These are phyloP conservation scores for Hyphodiscus hymeniophilus DNA, from an alignment of 495 filamentous ascomycete species.

Conservation along the genomic window DNA sequence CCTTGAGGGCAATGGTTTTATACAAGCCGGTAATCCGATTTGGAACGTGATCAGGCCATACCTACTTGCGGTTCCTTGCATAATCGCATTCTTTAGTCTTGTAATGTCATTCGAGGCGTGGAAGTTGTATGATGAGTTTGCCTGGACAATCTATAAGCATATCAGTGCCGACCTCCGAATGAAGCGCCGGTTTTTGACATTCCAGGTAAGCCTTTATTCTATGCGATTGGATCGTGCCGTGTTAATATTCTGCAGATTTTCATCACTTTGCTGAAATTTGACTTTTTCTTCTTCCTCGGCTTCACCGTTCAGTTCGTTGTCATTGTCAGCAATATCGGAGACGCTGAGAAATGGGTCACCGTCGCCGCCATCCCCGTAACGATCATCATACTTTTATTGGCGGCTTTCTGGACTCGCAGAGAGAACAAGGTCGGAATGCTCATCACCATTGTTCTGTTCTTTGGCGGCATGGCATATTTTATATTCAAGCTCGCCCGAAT, in stretches of 20 bases:
- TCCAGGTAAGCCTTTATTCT: constrained; percentile 56
- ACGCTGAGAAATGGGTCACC: constrained; percentile 77
- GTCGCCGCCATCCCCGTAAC: constrained; percentile 85
- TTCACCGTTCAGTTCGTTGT: constrained; percentile 98
- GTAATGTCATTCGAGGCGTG: constrained; percentile 71
- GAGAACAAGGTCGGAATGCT: constrained; percentile 76
- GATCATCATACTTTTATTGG: constrained; percentile 74
- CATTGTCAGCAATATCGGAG: constrained; percentile 57
- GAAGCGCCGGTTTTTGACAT: constrained; percentile 92
- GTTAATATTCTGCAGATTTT: constrained; percentile 64
- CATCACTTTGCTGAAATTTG: constrained; percentile 95
- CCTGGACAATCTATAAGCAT: constrained; percentile 98
- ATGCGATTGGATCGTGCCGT: not conserved
- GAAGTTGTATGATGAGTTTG: constrained; percentile 97
- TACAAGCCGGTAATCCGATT: constrained; percentile 35
- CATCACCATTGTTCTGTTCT: constrained; percentile 73
- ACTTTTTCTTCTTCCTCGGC: constrained; percentile 99
- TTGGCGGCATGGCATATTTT: constrained; percentile 89
- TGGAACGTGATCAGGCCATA: constrained; percentile 65
- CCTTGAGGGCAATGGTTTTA: constrained; percentile 9
- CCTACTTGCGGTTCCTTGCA: constrained; percentile 74
- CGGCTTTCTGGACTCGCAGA: constrained; percentile 73
- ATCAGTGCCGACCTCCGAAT: constrained; percentile 95
- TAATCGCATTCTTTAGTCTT: constrained; percentile 69
- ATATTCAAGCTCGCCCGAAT: constrained; percentile 97